A percentile compares a stretch with the other conserved stretches of the same genome.
phyloP scores from a whole-genome alignment of 164 flowering plant species.

The Macadamia integrifolia region DNA sequence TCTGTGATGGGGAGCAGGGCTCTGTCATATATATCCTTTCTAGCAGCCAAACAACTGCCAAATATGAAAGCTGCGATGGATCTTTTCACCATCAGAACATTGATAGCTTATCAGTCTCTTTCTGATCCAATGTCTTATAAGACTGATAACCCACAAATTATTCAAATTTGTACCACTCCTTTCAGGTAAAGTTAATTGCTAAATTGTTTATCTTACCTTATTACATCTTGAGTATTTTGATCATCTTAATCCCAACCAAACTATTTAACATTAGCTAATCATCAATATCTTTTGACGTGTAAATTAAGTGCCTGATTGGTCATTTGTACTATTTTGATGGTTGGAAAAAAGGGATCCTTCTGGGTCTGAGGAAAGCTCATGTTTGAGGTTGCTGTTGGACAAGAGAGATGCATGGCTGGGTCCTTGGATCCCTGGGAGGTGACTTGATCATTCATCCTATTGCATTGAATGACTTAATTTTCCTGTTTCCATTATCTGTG shows the following conservation, averaged over 20 bases:
- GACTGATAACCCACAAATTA: slow-evolving; percentile 66
- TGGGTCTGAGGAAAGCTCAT: slow-evolving; percentile 81
- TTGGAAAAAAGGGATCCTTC: slow-evolving; percentile 58
- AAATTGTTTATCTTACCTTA: not conserved
- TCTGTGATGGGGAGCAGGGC: slow-evolving; percentile 50
- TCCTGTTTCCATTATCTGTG: not conserved
- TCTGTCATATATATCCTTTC: slow-evolving; percentile 51
- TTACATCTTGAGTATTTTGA: not conserved
- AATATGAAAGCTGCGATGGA: slow-evolving; percentile 48
- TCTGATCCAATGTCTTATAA: slow-evolving; percentile 78
- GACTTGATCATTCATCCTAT: not conserved
- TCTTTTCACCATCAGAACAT: slow-evolving; percentile 52
- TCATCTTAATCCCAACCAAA: not conserved
- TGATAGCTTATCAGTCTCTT: slow-evolving; percentile 78
- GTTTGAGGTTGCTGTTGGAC: slow-evolving; percentile 75
- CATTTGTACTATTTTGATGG: slow-evolving; percentile 3
- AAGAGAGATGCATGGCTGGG: slow-evolving; percentile 98
- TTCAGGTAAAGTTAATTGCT: slow-evolving; percentile 49
- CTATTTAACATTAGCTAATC: not conserved
- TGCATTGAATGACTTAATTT: not conserved
- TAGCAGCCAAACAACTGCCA: slow-evolving; percentile 44
- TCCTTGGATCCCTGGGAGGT: slow-evolving; percentile 99
- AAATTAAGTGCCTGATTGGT: slow-evolving; percentile 1
- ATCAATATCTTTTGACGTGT: not conserved
- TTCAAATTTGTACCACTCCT: slow-evolving; percentile 74